Conservation (phyloP, 495 filamentous ascomycete genomes). For the Copromyces sp. region DNA sequence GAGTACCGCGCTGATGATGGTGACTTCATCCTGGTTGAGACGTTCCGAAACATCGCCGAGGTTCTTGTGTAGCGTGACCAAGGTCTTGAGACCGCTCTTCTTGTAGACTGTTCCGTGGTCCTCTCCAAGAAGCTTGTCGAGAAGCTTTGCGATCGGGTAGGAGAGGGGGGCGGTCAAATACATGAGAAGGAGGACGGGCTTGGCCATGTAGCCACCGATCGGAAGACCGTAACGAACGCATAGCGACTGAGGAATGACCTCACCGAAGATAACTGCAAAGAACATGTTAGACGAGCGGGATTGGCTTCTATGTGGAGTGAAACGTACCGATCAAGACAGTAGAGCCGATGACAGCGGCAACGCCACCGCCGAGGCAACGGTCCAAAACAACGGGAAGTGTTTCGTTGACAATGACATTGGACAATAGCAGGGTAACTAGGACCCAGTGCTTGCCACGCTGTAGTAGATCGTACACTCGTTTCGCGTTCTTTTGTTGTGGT, state of each 20-base stretch:
- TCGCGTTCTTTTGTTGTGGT: slow-evolving; percentile 71
- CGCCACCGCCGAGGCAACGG: slow-evolving; percentile 84
- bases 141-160: slow-evolving; percentile 82
- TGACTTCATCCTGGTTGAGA: slow-evolving; percentile 94
- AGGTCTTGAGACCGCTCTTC: slow-evolving; percentile 68
- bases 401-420: slow-evolving; percentile 98
- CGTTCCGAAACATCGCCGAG: slow-evolving; percentile 79
- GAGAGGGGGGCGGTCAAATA: slow-evolving; percentile 78
- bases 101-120: slow-evolving; percentile 95
- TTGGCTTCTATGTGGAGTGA: not conserved
- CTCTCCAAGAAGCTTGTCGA: slow-evolving; percentile 79
- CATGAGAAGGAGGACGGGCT: slow-evolving; percentile 81
- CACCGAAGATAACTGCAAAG: slow-evolving; percentile 82
- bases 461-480: slow-evolving; percentile 66
- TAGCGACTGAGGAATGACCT: slow-evolving; percentile 89
- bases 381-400: slow-evolving; percentile 92
- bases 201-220: slow-evolving; percentile 93
- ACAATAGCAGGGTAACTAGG: slow-evolving; percentile 85
- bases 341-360: slow-evolving; percentile 86
- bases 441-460: slow-evolving; percentile 97
- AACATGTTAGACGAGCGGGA: not conserved
- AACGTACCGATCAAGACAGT: slow-evolving; percentile 81
- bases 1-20: slow-evolving; percentile 92
- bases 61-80: slow-evolving; percentile 88
- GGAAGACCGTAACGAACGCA: slow-evolving; percentile 93